Base-by-base conservation (phyloP, 2,329 filamentous ascomycete species). In the Paramyrothecium roridum region DNA sequence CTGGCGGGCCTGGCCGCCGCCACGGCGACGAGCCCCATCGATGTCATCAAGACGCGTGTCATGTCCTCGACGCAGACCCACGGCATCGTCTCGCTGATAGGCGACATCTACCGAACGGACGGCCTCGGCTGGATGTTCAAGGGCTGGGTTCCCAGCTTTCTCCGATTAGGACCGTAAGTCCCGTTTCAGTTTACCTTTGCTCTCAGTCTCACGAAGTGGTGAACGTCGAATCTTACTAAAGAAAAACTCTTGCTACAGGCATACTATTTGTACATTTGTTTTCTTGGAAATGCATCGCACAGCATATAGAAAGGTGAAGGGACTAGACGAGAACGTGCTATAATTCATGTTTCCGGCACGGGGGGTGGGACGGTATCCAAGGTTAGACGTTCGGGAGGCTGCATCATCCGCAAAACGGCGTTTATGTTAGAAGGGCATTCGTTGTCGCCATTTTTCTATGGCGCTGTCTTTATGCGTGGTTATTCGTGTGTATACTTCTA, bases 211-310 rank as follows among this genome's bases (percentile, higher is more conserved):
- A n/a, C n/a, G n/a, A n/a, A n/a, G n/a, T n/a, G n/a, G n/a, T n/a
- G n/a, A n/a, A n/a, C n/a, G n/a, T n/a, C n/a, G n/a, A n/a, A n/a
- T n/a, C n/a, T n/a, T n/a, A n/a, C n/a, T n/a, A n/a, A n/a, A n/a
- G n/a, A n/a, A n/a, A n/a, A n/a, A n/a, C n/a, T n/a, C n/a, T 30
- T 30, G 26, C 26, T 30, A 30, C 51, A 85, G 82, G 37, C 91
- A 96, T 76, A 96, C 91, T 8, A 89, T 96, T 57, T 88, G 88
- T 64, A 96, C 91, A 37, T 93, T 96, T 71, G 70, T 96, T 66
- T 93, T 95, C 71, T 71, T 96, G 67, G 91, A 96, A 71, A 86
- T 91, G 70, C 91, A 96, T 73, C 91, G 93, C 76, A 90, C 88
- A 72, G 70, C 86, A 23, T 96, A 91, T 73, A 80, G 82, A 70